These are phyloP conservation scores for Glycine soja DNA, from an alignment of 306 rosid genomes.

Conservation along the genomic window DNA sequence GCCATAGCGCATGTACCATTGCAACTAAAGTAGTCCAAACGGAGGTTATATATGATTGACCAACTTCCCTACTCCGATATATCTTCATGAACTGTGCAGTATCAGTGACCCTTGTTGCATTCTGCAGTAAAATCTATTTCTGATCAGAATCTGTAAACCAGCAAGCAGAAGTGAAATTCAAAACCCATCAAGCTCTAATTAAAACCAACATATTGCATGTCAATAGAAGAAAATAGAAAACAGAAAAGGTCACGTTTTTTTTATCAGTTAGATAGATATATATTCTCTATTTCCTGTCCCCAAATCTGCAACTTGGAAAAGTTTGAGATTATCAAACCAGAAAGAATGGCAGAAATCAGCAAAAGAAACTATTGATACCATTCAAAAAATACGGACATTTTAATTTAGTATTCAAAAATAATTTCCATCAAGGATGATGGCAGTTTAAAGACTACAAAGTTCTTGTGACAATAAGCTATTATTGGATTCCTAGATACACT, in stretches of 20 bases:
- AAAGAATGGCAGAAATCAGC: too few relatives aligned
- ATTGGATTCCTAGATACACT: not conserved
- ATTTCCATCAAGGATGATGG: too few relatives aligned
- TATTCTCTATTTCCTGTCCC: too few relatives aligned
- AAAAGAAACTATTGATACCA: too few relatives aligned
- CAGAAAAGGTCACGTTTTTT: too few relatives aligned
- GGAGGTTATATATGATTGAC: slow-evolving; percentile 93
- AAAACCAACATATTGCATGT: slow-evolving; percentile 19
- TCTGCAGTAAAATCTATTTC: slow-evolving; percentile 57
- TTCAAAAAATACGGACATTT: too few relatives aligned
- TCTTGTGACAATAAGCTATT: not conserved
- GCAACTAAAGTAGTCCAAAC: slow-evolving; percentile 86
- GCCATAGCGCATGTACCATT: slow-evolving; percentile 71
- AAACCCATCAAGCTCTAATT: slow-evolving; percentile 6
- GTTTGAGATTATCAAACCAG: too few relatives aligned
- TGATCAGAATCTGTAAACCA: slow-evolving; percentile 38
- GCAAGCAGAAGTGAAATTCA: slow-evolving; percentile 39
- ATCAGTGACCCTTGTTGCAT: slow-evolving; percentile 46
- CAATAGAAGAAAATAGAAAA: not conserved
- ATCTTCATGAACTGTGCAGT: slow-evolving; percentile 78
- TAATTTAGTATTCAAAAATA: too few relatives aligned
- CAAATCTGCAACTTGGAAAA: too few relatives aligned
- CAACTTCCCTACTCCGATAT: slow-evolving; percentile 94
- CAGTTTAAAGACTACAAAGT: too few relatives aligned
- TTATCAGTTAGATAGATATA: too few relatives aligned